A percentile compares a stretch with the other conserved stretches of the same genome.
These are phyloP conservation scores for Rhododendron ovatum DNA, from an alignment of 148 eudicot species.

Conservation along the genomic window DNA sequence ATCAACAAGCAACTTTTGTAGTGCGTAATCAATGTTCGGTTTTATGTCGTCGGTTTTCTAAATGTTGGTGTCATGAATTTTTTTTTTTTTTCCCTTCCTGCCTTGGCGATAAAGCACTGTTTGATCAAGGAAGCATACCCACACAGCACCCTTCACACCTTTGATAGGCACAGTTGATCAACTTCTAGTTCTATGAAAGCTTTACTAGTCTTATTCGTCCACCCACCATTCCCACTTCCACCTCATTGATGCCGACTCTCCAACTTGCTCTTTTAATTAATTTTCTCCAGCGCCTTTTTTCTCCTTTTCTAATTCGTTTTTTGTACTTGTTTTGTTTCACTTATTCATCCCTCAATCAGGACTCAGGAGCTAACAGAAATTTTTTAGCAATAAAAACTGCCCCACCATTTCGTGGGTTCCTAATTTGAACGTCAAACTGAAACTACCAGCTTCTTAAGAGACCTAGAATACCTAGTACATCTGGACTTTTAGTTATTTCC, in stretches of 20 bases:
- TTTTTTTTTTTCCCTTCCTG: background rate
- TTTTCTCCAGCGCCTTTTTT: background rate
- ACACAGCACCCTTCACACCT: background rate
- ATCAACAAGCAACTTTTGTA: background rate
- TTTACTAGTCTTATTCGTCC: background rate
- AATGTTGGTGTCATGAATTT: background rate
- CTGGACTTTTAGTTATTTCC: background rate
- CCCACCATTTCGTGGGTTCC: background rate
- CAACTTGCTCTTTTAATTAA: background rate
- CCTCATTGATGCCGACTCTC: background rate
- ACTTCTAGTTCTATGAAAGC: background rate
- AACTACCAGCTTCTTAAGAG: background rate
- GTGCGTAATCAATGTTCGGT: background rate
- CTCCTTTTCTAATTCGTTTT: background rate
- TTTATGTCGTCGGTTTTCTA: background rate
- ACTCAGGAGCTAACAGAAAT: background rate
- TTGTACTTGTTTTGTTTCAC: background rate
- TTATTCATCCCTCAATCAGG: background rate
- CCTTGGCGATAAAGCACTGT: background rate
- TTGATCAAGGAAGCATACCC: background rate
- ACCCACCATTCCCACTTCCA: background rate
- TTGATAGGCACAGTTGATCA: background rate
- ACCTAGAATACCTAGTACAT: background rate
- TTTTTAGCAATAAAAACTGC: background rate
- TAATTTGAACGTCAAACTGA: background rate